Percentiles rank a stretch among this genome's conserved stretches.
These are phyloP conservation scores for Phylloporus sp. DNA, from an alignment of 768 basidiomycete species.

Conservation along the genomic window DNA sequence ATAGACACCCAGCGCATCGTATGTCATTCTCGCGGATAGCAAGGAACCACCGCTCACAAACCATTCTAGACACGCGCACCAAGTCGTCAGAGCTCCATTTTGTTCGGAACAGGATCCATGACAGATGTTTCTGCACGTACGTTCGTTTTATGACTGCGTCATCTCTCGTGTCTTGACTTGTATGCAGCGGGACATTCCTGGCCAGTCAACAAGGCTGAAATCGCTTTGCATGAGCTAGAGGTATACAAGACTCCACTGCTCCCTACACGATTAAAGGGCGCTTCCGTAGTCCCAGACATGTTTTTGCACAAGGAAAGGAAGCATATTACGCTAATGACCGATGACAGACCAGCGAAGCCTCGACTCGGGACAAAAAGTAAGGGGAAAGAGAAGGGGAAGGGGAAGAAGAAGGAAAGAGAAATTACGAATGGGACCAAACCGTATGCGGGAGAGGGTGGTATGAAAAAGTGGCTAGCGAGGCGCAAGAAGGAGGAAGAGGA, in stretches of 20 bases:
- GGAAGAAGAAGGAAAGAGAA: constrained; percentile 33
- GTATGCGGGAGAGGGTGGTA: constrained; percentile 72
- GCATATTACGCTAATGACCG: constrained; percentile 54
- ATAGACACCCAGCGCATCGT: constrained; percentile 54
- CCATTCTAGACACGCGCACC: constrained; percentile 43
- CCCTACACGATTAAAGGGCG: constrained; percentile 48
- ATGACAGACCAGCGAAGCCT: constrained; percentile 46
- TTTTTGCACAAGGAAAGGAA: constrained; percentile 50
- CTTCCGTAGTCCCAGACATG: constrained; percentile 51
- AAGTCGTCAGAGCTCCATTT: constrained; percentile 47
- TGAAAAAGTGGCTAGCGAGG: constrained; percentile 70
- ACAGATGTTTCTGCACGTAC: constrained; percentile 31
- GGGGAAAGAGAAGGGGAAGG: constrained; percentile 31
- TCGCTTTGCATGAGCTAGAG: constrained; percentile 66
- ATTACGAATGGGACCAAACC: constrained; percentile 60
- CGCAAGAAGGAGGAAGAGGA: constrained; percentile 54
- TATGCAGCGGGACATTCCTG: constrained; percentile 23
- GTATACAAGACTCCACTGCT: constrained; percentile 75
- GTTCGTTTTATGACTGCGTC: constrained; percentile 11
- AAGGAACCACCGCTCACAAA: constrained; percentile 1
- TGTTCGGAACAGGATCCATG: constrained; percentile 40
- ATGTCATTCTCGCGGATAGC: constrained; percentile 24
- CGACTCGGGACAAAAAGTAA: constrained; percentile 42
- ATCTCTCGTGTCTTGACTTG: constrained; percentile 14
- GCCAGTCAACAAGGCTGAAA: constrained; percentile 53